A percentile compares a stretch with the other conserved stretches of the same genome.
Conservation (phyloP, 352 stramenopile genomes). For the Phytophthora agathidicida region DNA sequence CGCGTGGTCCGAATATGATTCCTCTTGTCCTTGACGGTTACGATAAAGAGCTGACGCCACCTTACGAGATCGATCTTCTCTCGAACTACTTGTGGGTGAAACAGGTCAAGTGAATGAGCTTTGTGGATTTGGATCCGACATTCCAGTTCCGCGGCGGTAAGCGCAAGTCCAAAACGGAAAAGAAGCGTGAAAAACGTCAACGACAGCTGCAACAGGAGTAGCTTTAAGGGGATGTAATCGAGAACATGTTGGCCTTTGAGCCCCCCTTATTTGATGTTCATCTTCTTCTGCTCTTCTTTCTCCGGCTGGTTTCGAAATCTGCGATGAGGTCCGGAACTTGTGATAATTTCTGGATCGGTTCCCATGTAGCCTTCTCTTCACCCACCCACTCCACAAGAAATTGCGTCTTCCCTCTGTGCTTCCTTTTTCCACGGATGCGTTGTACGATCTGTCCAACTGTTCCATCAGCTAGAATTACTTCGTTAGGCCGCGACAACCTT, state of each 20-base stretch:
- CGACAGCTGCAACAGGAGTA: not conserved
- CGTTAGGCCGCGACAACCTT: not conserved
- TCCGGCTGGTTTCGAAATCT: not conserved
- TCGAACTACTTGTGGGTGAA: not conserved
- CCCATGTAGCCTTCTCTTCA: slow-evolving; percentile 2
- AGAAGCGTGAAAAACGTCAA: not conserved
- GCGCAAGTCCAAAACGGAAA: not conserved
- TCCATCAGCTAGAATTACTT: slow-evolving; percentile 5
- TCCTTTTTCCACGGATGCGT: not conserved
- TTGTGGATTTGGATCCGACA: not conserved
- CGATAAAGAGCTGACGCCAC: not conserved
- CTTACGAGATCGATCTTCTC: not conserved
- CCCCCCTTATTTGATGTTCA: not conserved
- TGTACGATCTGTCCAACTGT: slow-evolving; percentile 5
- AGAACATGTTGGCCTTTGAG: slow-evolving; percentile 12
- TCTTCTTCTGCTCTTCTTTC: slow-evolving; percentile 1
- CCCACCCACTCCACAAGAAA: slow-evolving; percentile 21
- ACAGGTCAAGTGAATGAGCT: not conserved
- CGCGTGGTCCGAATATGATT: not conserved
- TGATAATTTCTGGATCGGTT: not conserved
- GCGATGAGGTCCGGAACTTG: slow-evolving; percentile 11
- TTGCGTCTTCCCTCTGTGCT: not conserved
- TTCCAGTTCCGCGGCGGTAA: slow-evolving; percentile 1
- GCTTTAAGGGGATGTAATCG: slow-evolving; percentile 2
- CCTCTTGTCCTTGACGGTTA: not conserved